A percentile compares a stretch with the other conserved stretches of the same genome.
These are phyloP conservation scores for Entomortierella lignicola DNA, from an alignment of 192 early-diverging fungal species.

Conservation along the genomic window DNA sequence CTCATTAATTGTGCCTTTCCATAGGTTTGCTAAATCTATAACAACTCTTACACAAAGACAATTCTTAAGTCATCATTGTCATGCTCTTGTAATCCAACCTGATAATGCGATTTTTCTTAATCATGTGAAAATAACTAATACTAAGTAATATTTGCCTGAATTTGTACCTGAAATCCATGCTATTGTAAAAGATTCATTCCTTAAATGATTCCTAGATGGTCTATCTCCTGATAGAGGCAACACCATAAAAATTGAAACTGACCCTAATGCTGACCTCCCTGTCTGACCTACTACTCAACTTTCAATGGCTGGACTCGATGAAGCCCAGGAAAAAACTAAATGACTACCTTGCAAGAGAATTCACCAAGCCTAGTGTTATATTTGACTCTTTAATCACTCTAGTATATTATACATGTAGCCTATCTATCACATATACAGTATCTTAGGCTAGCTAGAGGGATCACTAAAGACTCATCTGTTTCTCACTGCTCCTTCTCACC, in stretches of 20 bases:
- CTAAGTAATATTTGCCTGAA: not conserved
- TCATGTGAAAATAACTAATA: not conserved
- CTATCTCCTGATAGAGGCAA: constrained; percentile 9
- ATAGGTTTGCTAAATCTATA: constrained; percentile 9
- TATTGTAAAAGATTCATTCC: constrained; percentile 18
- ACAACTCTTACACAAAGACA: not conserved
- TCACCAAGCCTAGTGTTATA: constrained; percentile 22
- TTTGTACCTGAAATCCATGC: constrained; percentile 5
- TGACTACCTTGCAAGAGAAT: constrained; percentile 1
- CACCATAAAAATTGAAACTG: not conserved
- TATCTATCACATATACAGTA: constrained; percentile 22
- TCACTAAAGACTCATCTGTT: too few relatives aligned
- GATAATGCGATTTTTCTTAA: constrained; percentile 6
- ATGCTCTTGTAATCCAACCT: not conserved
- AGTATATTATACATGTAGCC: not conserved
- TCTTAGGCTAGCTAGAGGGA: too few relatives aligned
- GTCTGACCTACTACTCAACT: constrained; percentile 27
- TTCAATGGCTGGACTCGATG: constrained; percentile 29
- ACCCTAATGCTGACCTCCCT: constrained; percentile 18
- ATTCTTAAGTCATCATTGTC: constrained; percentile 17
- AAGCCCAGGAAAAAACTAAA: constrained; percentile 39
- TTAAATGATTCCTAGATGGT: not conserved
- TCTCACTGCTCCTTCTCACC: too few relatives aligned
- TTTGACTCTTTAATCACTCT: too few relatives aligned
- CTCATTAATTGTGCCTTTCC: constrained; percentile 17